Evolutionary conservation across 2,329 filamentous ascomycete species (phyloP), one percentile per base, ranked within the genome.

Genomic region (Colletotrichum australisinense): DNA sequence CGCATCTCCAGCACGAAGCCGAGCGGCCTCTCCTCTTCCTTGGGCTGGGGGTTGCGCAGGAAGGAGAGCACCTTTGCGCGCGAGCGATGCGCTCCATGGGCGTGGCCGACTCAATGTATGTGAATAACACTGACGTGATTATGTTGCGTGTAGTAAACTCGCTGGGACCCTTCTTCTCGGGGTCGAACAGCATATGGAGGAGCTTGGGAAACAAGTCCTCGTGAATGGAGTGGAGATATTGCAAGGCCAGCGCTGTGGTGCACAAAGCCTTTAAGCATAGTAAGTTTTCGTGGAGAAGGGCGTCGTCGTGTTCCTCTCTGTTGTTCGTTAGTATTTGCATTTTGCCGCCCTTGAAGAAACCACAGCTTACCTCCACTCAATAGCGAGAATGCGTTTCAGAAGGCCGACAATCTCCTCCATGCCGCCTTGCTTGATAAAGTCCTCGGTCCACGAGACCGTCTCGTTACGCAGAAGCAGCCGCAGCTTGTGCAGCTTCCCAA

Each of bases 91-190:
- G 88, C 77, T 95, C 91, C 4, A 86, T 82, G 1, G 88, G 83
- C 0, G 89, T 78, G 7, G 93, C 91, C 1, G 91, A 89, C 71
- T 95, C 91, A 65, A 98, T 92, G 81, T 97, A 97, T 19, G 94
- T 95, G 79, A 98, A 96, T 28, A 99, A 86, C 7, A 98, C 88
- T 62, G 94, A 97, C 49, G 95, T 94, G 79, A 98, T 93, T 77
- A 98, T 94, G 77, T 93, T 93, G 68, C 97, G 92, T 14, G 97
- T 98, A 5, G 94, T 97, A 81, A 98, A 99, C 82, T 99, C 97
- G 85, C 94, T 97, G 0, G 97, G 97, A 0, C 97, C 97, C 82
- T 98, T 98, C 86, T 95, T 97, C 81, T 98, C 96, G n/a, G 97
- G 94, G 78, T 98, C 95, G 78, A 98, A 98, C 53, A 98, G 88